Percentiles rank a stretch among this genome's conserved stretches.
Evolutionary conservation across 352 stramenopile species (phyloP).

Genomic region (Pythium grandisporangium): DNA sequence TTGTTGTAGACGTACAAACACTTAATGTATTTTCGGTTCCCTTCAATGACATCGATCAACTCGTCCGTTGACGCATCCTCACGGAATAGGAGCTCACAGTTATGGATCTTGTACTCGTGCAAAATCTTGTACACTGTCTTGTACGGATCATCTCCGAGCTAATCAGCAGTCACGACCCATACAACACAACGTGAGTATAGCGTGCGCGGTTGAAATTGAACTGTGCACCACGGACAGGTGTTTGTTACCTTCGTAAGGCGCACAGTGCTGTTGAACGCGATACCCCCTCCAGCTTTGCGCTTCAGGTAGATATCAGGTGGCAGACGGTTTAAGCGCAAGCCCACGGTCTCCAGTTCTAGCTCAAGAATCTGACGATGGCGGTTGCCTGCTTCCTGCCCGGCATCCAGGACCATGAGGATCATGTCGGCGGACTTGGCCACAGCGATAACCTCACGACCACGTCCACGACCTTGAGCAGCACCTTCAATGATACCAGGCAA

Average conservation of each 20-base stretch:
- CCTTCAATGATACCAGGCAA: slow-evolving; percentile 99
- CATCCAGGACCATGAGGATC: slow-evolving; percentile 99
- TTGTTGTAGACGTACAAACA: slow-evolving; percentile 99
- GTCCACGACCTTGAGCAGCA: slow-evolving; percentile 95
- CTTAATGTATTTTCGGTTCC: slow-evolving; percentile 99
- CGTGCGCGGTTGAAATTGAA: no score
- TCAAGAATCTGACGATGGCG: slow-evolving; percentile 95
- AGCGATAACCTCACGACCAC: slow-evolving; percentile 98
- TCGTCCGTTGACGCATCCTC: slow-evolving; percentile 97
- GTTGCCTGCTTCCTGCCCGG: slow-evolving; percentile 97
- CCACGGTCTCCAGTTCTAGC: slow-evolving; percentile 97
- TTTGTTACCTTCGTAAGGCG: slow-evolving; percentile 88
- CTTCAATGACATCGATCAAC: slow-evolving; percentile 98
- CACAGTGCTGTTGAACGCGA: slow-evolving; percentile 96
- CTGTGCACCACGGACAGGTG: no score
- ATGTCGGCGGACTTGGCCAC: slow-evolving; percentile 98
- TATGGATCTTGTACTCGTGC: slow-evolving; percentile 97
- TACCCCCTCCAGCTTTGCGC: slow-evolving; percentile 92
- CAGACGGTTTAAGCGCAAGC: slow-evolving; percentile 95
- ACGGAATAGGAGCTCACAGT: slow-evolving; percentile 95
- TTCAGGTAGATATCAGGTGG: slow-evolving; percentile 96
- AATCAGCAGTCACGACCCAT: background rate
- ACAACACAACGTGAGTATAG: slow-evolving; percentile 1
- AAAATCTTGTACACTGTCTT: slow-evolving; percentile 88
- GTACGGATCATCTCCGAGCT: slow-evolving; percentile 83